Conservation (phyloP, 2,329 filamentous ascomycete species). For the Aspergillus texensis region DNA sequence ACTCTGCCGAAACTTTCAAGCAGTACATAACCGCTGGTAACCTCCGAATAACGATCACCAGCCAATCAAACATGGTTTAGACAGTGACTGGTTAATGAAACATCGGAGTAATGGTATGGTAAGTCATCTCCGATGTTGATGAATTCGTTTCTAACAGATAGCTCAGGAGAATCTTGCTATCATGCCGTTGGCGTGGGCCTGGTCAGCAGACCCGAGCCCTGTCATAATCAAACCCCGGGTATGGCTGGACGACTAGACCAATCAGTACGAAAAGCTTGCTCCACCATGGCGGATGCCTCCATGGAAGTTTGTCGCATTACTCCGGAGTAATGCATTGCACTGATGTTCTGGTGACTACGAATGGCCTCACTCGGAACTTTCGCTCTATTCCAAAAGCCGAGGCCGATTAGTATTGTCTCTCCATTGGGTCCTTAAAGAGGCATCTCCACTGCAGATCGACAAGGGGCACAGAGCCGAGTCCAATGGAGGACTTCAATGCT, state of each 20-base stretch:
- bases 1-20: neutral
- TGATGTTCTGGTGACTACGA: neutral
- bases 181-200: neutral
- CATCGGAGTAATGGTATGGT: neutral
- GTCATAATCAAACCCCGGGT: neutral
- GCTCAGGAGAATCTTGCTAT: neutral
- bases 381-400: constrained; percentile 3
- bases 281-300: neutral
- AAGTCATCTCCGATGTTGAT: neutral
- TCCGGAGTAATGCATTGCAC: neutral
- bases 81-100: neutral
- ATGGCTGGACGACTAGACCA: neutral
- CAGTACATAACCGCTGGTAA: neutral
- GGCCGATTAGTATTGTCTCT: neutral
- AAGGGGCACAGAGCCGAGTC: neutral
- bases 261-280: neutral
- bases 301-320: neutral
- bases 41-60: neutral
- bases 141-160: neutral
- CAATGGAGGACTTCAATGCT: neutral
- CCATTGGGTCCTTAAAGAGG: neutral
- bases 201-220: neutral
- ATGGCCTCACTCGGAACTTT: constrained; percentile 1
- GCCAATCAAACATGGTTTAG: neutral
- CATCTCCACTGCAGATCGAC: constrained; percentile 7